Evolutionary conservation across 2,329 filamentous ascomycete genomes (phyloP).

Genomic region (Cordyceps tenuipes): DNA sequence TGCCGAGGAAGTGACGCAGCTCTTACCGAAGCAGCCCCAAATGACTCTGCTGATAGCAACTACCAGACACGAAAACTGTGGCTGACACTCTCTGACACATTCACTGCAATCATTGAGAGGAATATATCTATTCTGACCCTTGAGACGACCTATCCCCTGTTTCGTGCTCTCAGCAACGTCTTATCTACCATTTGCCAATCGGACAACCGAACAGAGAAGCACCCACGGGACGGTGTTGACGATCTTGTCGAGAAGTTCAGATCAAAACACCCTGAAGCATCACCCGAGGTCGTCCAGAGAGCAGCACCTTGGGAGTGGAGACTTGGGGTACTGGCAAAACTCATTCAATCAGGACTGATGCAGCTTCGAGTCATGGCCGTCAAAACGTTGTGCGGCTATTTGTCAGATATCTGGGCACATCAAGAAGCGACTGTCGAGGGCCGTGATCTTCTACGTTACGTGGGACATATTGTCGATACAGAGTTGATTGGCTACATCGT

Average conservation of each 20-base stretch:
- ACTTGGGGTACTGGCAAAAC: slow-evolving; percentile 58
- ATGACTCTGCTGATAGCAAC: no score
- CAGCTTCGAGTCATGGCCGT: slow-evolving; percentile 76
- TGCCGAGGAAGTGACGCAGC: background rate
- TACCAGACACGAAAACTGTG: background rate
- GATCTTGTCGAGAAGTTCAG: slow-evolving; percentile 18
- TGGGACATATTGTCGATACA: slow-evolving; percentile 53
- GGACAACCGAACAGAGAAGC: slow-evolving; percentile 16
- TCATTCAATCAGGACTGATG: slow-evolving; percentile 82
- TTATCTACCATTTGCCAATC: slow-evolving; percentile 22
- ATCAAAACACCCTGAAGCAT: slow-evolving; percentile 27
- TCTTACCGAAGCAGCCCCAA: no score
- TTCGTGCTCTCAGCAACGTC: slow-evolving; percentile 36
- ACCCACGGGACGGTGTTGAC: background rate
- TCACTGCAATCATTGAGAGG: slow-evolving; percentile 39
- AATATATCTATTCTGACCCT: slow-evolving; percentile 42
- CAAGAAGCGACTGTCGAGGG: slow-evolving; percentile 39
- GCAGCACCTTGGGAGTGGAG: slow-evolving; percentile 58
- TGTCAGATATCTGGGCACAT: slow-evolving; percentile 58
- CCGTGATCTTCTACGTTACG: slow-evolving; percentile 51
- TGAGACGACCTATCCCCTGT: slow-evolving; percentile 33
- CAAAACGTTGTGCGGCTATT: slow-evolving; percentile 60
- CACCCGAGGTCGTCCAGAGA: slow-evolving; percentile 27
- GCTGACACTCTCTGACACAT: background rate
- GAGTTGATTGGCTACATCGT: slow-evolving; percentile 80